Base-by-base conservation (phyloP, 1,284 basidiomycete genomes). In the Ustilago crameri region DNA sequence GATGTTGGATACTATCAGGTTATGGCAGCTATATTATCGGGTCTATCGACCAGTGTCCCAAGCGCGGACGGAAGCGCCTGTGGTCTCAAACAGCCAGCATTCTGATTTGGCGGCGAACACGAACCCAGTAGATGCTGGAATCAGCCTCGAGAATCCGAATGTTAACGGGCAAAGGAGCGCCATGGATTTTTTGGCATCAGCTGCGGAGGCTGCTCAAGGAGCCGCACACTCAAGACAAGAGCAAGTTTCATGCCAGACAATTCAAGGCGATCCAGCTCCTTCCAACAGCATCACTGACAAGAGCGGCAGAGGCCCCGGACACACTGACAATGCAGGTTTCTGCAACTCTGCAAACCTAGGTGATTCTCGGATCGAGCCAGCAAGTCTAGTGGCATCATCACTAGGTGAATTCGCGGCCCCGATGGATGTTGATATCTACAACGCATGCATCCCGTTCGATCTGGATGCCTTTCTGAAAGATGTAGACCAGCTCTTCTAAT, bases 401-500 rank as follows among this genome's bases (percentile, higher is more conserved):
- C 22, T 44, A 4, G 45, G 60, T 26, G 24, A 42, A 7, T 12
- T 12, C 14, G 49, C 35, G 15, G 35, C 22, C 10, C 5, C 40
- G 27, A 10, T 48, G 20, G 51, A 53, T 20, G 38, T 45, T 12
- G 51, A 18, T 23, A 50, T 60, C 23, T 51, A 35, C 34, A 43
- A 50, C 32, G 64, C 64, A 1, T 40, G 42, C 9, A 44, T 58
- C 5, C 51, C 54, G 17, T 64, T 69, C 22, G 66, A 69, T 34
- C 51, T 69, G 5, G 66, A 69, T 18, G 60, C 51, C 3, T 69
- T 69, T 24, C 52, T 69, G 14, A 46, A 46, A 41, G 66, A 69
- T 32, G 50, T 69, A 32, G 66, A 69, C 37, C 60, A 59, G 46
- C 43, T 62, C 5, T 69, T 69, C 41, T 69, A 30, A 42, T 17